Percentiles rank a stretch among this genome's conserved stretches.
phyloP scores from a whole-genome alignment of 106 monocot genomes.

The Triglochin maritima region DNA sequence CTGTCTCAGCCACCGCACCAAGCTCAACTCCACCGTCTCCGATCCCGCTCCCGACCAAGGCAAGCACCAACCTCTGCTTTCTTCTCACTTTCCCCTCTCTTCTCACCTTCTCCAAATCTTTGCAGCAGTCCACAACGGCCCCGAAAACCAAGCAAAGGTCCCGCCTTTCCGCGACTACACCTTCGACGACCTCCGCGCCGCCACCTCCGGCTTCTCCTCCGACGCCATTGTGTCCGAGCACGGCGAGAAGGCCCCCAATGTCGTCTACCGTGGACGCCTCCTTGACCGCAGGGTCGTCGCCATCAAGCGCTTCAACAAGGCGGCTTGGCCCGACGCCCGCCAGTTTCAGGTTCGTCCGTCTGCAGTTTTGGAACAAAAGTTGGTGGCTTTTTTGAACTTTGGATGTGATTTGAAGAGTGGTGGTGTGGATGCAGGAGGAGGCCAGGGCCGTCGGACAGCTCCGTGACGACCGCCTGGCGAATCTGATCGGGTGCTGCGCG shows the following conservation, averaged over 20 bases:
- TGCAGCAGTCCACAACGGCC: too few species aligned
- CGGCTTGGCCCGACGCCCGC: slow-evolving; percentile 72
- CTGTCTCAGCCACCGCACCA: too few species aligned
- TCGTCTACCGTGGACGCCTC: slow-evolving; percentile 62
- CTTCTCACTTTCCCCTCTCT: too few species aligned
- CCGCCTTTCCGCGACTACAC: slow-evolving; percentile 47
- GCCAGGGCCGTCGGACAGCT: slow-evolving; percentile 62
- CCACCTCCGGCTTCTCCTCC: slow-evolving; percentile 53
- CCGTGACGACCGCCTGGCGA: slow-evolving; percentile 44
- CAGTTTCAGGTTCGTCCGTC: slow-evolving; percentile 39
- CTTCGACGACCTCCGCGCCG: slow-evolving; percentile 51
- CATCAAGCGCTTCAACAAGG: slow-evolving; percentile 59
- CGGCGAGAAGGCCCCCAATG: slow-evolving; percentile 81
- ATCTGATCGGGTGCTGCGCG: slow-evolving; percentile 68
- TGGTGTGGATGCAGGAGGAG: slow-evolving; percentile 40
- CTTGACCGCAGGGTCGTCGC: slow-evolving; percentile 38
- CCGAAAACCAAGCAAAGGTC: background rate
- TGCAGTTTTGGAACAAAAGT: background rate
- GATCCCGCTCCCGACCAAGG: too few species aligned
- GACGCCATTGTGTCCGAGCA: slow-evolving; percentile 79
- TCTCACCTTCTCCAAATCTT: too few species aligned
- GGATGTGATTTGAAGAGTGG: background rate
- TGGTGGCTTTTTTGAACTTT: background rate
- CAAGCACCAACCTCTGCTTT: too few species aligned
- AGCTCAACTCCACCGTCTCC: too few species aligned